Percentiles rank a stretch among this genome's conserved stretches.
These are phyloP conservation scores for Dimocarpus longan DNA, from an alignment of 345 rosid genomes.

Conservation along the genomic window DNA sequence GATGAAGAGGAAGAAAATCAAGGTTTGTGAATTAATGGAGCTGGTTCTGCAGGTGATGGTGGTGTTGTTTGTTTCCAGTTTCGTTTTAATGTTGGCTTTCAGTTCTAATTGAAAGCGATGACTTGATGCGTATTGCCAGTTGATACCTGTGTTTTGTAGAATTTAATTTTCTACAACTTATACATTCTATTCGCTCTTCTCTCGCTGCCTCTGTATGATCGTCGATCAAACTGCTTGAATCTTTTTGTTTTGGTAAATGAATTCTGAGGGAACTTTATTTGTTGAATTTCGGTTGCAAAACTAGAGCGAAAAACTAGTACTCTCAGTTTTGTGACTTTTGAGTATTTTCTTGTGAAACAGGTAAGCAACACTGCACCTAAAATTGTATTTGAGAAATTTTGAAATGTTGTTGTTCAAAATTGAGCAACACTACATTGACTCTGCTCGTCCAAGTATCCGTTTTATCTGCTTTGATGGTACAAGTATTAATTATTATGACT, in stretches of 20 bases:
- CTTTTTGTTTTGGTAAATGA: background rate
- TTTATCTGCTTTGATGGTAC: background rate
- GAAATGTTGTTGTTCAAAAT: background rate
- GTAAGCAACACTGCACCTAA: background rate
- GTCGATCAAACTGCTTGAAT: background rate
- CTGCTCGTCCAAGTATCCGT: background rate
- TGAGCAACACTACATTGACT: background rate
- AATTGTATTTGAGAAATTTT: background rate
- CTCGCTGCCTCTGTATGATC: background rate
- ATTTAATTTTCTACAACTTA: background rate
- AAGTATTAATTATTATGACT: no score
- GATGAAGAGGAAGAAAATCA: conserved; percentile 27
- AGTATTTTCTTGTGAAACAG: background rate
- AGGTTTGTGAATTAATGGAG: conserved; percentile 30
- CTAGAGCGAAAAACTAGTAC: background rate
- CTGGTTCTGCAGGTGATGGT: conserved; percentile 27
- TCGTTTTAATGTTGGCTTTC: conserved; percentile 23
- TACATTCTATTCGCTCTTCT: background rate
- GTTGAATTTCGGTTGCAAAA: no score
- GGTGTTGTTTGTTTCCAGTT: conserved; percentile 16
- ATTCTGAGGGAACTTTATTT: background rate
- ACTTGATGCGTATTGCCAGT: background rate
- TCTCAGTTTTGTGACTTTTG: background rate
- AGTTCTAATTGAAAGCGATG: background rate
- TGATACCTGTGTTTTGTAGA: background rate